Conservation (phyloP, 345 rosid genomes). For the Euphorbia tirucalli region DNA sequence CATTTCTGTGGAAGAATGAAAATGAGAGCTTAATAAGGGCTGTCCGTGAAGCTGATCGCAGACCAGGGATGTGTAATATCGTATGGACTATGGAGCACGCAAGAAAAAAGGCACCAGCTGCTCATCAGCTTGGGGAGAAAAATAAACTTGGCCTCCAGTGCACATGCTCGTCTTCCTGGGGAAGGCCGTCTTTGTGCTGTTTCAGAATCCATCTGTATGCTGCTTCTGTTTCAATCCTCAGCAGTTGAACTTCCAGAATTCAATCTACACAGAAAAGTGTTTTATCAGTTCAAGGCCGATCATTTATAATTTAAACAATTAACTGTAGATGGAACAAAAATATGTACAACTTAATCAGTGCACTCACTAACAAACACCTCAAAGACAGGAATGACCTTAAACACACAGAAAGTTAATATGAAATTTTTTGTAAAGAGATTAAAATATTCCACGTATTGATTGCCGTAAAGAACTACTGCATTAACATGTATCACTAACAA, state of each 20-base stretch:
- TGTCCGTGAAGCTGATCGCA: background rate
- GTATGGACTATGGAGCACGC: background rate
- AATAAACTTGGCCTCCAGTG: background rate
- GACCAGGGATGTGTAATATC: background rate
- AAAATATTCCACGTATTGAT: background rate
- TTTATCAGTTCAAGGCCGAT: background rate
- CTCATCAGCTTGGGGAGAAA: background rate
- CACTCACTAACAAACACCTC: no score
- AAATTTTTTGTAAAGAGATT: background rate
- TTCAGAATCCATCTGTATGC: background rate
- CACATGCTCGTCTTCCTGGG: no score
- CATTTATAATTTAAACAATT: no score
- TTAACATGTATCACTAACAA: background rate
- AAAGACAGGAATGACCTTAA: background rate
- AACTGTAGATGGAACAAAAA: no score
- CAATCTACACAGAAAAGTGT: slow-evolving; percentile 17
- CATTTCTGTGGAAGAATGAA: background rate
- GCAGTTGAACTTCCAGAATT: background rate
- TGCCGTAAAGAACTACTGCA: background rate
- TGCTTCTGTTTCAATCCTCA: background rate
- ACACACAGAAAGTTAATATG: background rate
- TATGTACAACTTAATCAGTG: background rate
- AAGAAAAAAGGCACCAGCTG: background rate
- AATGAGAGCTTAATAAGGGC: background rate
- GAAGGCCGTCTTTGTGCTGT: background rate